Evolutionary conservation across 2,329 filamentous ascomycete species (phyloP).

Genomic region (Fusarium guadeloupense): DNA sequence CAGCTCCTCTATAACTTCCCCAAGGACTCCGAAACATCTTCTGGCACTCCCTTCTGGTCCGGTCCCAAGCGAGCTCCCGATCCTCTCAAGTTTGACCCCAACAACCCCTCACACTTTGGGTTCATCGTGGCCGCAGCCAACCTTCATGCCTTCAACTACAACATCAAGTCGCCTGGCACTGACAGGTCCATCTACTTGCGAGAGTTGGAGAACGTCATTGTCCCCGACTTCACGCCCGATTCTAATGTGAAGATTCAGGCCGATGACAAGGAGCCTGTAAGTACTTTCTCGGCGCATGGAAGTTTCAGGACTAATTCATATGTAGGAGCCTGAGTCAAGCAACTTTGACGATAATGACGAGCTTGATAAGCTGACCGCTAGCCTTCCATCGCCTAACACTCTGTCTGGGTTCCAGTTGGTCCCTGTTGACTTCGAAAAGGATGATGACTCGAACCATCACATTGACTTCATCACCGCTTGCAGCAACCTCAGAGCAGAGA

Average conservation of each 20-base stretch:
- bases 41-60: conserved; percentile 94
- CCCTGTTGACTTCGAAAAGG: conserved; percentile 97
- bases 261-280: conserved; percentile 87
- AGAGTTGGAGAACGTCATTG: conserved; percentile 90
- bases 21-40: conserved; percentile 88
- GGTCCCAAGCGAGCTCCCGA: conserved; percentile 97
- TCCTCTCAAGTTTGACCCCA: conserved; percentile 85
- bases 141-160: conserved; percentile 97
- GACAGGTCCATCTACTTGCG: conserved; percentile 77
- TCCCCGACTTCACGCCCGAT: conserved; percentile 93
- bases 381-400: conserved; percentile 80
- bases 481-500: conserved; percentile 94
- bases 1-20: conserved; percentile 98
- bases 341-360: conserved; percentile 78
- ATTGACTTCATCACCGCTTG: conserved; percentile 99
- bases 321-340: conserved; percentile 80
- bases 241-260: conserved; percentile 96
- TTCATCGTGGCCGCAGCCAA: conserved; percentile 91
- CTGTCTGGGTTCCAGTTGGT: conserved; percentile 88
- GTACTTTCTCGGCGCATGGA: conserved; percentile 41
- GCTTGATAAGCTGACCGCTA: conserved; percentile 74
- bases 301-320: conserved; percentile 9
- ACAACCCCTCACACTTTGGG: conserved; percentile 85
- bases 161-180: conserved; percentile 82
- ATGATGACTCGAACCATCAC: conserved; percentile 96